Conservation (phyloP, 148 eudicot species). For the Silene conica region DNA sequence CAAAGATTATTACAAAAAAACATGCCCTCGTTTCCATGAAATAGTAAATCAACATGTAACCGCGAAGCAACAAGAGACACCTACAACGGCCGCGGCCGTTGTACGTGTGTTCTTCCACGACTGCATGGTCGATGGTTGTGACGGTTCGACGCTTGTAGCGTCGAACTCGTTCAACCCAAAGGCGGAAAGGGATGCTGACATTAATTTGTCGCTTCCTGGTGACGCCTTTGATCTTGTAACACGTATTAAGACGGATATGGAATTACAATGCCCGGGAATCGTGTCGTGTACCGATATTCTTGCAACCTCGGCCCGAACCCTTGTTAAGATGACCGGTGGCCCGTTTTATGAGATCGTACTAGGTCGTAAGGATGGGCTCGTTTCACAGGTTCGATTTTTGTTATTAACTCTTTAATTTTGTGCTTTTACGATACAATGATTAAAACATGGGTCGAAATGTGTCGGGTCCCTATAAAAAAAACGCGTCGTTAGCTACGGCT, state of each 20-base stretch:
- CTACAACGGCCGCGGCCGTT: conserved; percentile 49
- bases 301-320: conserved; percentile 47
- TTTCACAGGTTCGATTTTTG: conserved; percentile 30
- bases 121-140: conserved; percentile 59
- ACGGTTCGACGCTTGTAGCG: conserved; percentile 44
- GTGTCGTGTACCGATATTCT: conserved; percentile 75
- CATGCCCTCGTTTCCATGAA: conserved; percentile 41
- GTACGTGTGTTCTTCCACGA: conserved; percentile 61
- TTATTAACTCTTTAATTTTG: too few relatives aligned
- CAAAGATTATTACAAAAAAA: conserved; percentile 40
- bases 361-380: conserved; percentile 55
- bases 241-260: conserved; percentile 58
- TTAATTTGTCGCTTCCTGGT: conserved; percentile 58
- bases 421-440: too few relatives aligned
- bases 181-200: conserved; percentile 53
- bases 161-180: conserved; percentile 45
- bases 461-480: too few relatives aligned
- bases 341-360: conserved; percentile 45
- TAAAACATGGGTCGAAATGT: too few relatives aligned
- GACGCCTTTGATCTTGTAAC: conserved; percentile 63
- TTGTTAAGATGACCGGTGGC: conserved; percentile 64
- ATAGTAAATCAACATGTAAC: conserved; percentile 30
- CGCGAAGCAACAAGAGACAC: conserved; percentile 36
- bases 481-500: too few relatives aligned
- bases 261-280: conserved; percentile 56